A percentile compares a stretch with the other conserved stretches of the same genome.
phyloP scores from a whole-genome alignment of 768 basidiomycete genomes.

The Cytidiella melzeri region DNA sequence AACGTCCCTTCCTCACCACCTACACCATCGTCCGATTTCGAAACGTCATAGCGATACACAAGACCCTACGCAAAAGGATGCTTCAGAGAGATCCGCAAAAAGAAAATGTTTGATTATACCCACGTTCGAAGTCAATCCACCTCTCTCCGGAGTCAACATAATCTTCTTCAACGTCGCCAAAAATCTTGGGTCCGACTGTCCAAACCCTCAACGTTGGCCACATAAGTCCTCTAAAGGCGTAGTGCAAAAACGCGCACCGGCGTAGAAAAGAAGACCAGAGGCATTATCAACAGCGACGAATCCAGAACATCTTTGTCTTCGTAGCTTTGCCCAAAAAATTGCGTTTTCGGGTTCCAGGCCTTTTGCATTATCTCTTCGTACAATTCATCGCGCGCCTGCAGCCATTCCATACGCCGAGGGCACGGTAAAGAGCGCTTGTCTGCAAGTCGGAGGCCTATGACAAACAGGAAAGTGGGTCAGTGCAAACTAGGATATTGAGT shows the following conservation, averaged over 20 bases:
- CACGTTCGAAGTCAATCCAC: slow-evolving; percentile 86
- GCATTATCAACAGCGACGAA: slow-evolving; percentile 87
- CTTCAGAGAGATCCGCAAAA: neutral
- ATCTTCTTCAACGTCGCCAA: slow-evolving; percentile 79
- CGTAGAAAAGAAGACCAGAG: slow-evolving; percentile 87
- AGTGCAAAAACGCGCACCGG: slow-evolving; percentile 40
- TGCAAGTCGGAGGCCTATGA: slow-evolving; percentile 72
- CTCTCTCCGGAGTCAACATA: slow-evolving; percentile 81
- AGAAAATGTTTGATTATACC: slow-evolving; percentile 14
- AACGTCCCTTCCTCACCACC: slow-evolving; percentile 96
- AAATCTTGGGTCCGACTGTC: slow-evolving; percentile 83
- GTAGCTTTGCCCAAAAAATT: slow-evolving; percentile 84
- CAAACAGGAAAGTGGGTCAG: neutral
- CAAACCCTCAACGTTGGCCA: too few relatives aligned
- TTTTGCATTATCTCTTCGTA: slow-evolving; percentile 93
- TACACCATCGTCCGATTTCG: slow-evolving; percentile 84
- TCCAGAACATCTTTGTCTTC: slow-evolving; percentile 81
- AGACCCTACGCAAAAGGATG: slow-evolving; percentile 47
- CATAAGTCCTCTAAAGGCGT: neutral
- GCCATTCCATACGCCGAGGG: slow-evolving; percentile 66
- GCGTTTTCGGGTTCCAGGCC: slow-evolving; percentile 70
- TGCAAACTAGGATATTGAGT: neutral
- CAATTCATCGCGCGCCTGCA: slow-evolving; percentile 66
- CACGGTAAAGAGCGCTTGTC: slow-evolving; percentile 94
- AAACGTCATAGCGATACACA: slow-evolving; percentile 86